Conservation (phyloP, 2,329 filamentous ascomycete species). For the Fusarium sp. region DNA sequence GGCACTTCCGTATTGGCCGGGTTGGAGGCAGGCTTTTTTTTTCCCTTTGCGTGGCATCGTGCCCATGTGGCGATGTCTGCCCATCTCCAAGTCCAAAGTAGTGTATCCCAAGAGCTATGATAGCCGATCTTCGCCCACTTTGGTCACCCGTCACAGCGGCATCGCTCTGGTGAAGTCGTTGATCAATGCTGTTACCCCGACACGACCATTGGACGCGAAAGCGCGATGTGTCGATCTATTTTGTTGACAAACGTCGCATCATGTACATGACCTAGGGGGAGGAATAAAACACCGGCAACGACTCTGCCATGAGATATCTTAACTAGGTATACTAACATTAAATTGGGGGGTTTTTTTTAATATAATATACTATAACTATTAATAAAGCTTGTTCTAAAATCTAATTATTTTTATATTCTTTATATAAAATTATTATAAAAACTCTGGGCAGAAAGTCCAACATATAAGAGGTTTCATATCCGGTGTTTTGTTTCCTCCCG, state of each 20-base stretch:
- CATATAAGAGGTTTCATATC: too few relatives aligned
- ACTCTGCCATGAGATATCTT: too few relatives aligned
- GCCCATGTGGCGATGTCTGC: slow-evolving; percentile 45
- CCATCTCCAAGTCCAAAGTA: slow-evolving; percentile 29
- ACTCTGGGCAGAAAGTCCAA: too few relatives aligned
- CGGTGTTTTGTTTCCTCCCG: too few relatives aligned
- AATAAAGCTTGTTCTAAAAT: too few relatives aligned
- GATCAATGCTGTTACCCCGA: slow-evolving; percentile 23
- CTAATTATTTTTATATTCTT: too few relatives aligned
- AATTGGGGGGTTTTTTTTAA: too few relatives aligned
- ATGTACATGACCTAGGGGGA: slow-evolving; percentile 2
- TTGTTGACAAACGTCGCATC: slow-evolving; percentile 28
- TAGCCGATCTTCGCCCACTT: slow-evolving; percentile 45
- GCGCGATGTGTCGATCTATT: slow-evolving; percentile 40
- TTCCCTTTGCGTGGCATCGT: slow-evolving; percentile 30
- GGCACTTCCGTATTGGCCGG: slow-evolving; percentile 35
- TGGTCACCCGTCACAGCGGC: slow-evolving; percentile 37
- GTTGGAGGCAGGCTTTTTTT: slow-evolving; percentile 16
- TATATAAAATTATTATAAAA: too few relatives aligned
- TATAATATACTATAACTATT: too few relatives aligned
- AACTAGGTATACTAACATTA: too few relatives aligned
- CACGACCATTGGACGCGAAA: slow-evolving; percentile 21
- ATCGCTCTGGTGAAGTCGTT: slow-evolving; percentile 38
- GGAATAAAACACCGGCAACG: too few relatives aligned
- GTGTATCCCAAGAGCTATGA: slow-evolving; percentile 31